Conservation (phyloP, 495 filamentous ascomycete species). For the Penicillium psychrofluorescens region DNA sequence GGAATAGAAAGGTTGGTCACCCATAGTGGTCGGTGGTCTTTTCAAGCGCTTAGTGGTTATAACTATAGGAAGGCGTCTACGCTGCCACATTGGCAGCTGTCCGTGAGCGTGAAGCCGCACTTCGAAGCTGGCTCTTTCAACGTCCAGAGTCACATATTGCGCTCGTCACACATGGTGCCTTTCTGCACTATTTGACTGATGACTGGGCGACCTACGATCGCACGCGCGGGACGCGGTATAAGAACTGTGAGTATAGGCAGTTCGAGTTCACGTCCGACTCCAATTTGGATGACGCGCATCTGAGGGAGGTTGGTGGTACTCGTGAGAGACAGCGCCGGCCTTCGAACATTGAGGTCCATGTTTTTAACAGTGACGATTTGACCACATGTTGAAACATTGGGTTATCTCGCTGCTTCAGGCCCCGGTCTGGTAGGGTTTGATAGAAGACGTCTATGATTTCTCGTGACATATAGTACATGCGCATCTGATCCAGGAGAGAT, state of each 20-base stretch:
- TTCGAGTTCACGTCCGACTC: slow-evolving; percentile 12
- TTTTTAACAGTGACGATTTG: not conserved
- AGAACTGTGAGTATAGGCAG: slow-evolving; percentile 13
- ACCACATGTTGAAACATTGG: not conserved
- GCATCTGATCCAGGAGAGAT: slow-evolving; percentile 14
- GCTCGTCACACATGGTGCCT: slow-evolving; percentile 13
- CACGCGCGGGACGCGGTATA: slow-evolving; percentile 12
- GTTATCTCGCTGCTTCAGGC: no score
- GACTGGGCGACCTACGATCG: slow-evolving; percentile 15
- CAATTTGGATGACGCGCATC: slow-evolving; percentile 4
- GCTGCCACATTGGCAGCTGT: slow-evolving; percentile 7
- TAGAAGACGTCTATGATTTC: no score
- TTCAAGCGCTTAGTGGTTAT: not conserved
- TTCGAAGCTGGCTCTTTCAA: slow-evolving; percentile 12
- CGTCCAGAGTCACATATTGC: slow-evolving; percentile 12
- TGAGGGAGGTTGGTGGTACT: slow-evolving; percentile 6
- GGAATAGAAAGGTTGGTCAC: slow-evolving; percentile 15
- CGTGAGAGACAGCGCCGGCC: slow-evolving; percentile 2
- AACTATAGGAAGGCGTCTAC: slow-evolving; percentile 10
- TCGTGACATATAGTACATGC: slow-evolving; percentile 12
- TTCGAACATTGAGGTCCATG: slow-evolving; percentile 6
- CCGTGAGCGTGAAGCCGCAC: slow-evolving; percentile 3
- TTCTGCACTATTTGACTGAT: slow-evolving; percentile 16
- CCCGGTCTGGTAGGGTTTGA: no score
- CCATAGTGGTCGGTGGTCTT: no score